phyloP scores from a whole-genome alignment of 2,329 filamentous ascomycete genomes.

The Ceratocystiopsis brevicomis region DNA sequence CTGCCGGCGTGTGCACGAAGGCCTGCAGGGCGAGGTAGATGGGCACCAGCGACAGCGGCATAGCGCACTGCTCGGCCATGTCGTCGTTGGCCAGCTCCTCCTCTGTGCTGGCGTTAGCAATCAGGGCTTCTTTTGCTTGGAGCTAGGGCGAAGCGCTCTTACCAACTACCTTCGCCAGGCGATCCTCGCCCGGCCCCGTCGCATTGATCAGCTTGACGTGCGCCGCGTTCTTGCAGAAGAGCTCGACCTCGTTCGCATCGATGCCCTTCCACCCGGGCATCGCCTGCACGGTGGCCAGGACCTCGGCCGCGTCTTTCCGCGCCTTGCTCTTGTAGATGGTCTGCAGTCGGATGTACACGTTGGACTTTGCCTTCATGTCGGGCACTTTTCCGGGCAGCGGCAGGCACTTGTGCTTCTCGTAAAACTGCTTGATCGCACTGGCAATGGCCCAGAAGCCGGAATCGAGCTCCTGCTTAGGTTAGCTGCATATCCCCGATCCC shows the following conservation, averaged over 20 bases:
- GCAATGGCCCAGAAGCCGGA: slow-evolving; percentile 80
- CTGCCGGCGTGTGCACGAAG: slow-evolving; percentile 25
- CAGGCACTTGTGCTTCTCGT: slow-evolving; percentile 50
- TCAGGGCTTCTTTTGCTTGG: too few species aligned
- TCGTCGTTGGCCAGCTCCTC: slow-evolving; percentile 35
- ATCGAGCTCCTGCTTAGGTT: slow-evolving; percentile 1
- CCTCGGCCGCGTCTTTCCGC: slow-evolving; percentile 55
- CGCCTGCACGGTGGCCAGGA: slow-evolving; percentile 43
- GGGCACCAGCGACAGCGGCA: slow-evolving; percentile 42
- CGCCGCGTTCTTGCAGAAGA: slow-evolving; percentile 88
- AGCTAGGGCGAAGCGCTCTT: too few species aligned
- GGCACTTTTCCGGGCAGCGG: slow-evolving; percentile 76
- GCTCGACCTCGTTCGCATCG: slow-evolving; percentile 57
- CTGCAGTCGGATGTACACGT: slow-evolving; percentile 75
- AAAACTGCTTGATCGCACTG: slow-evolving; percentile 59
- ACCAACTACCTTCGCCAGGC: slow-evolving; percentile 36
- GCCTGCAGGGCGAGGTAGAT: slow-evolving; percentile 49
- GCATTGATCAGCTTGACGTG: slow-evolving; percentile 74
- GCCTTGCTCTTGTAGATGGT: slow-evolving; percentile 87
- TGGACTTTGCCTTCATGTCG: slow-evolving; percentile 93
- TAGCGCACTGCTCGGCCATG: slow-evolving; percentile 25
- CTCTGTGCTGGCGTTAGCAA: slow-evolving; percentile 23
- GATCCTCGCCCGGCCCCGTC: slow-evolving; percentile 20
- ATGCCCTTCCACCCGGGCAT: slow-evolving; percentile 32
- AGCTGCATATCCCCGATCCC: too few species aligned